Base-by-base conservation (phyloP, 169 alveolate genomes). In the Eimeria maxima region DNA sequence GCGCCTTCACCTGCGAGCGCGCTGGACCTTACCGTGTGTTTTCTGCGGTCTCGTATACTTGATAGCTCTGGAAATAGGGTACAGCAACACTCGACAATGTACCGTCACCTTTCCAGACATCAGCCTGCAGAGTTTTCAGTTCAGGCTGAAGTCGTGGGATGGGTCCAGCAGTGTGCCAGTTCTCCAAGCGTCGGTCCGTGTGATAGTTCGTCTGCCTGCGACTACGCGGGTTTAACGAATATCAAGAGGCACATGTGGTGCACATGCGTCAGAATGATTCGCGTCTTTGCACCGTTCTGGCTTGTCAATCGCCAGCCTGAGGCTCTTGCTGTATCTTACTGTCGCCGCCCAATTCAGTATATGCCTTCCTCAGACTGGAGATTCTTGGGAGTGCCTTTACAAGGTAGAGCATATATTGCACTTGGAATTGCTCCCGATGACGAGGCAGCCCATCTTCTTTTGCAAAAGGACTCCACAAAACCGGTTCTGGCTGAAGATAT, bases 251-350 rank as follows among this genome's bases (percentile, higher is more conserved):
- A 69, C 81, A 94, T 89, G 73, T 94, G 96, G 96, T 42, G 91
- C n/a, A 94, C 96, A 5, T 81, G 86, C 47, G 96, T 94, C 47
- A 33, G 96, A 38, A 84, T 86, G 47, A 47, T 94, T 27, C 93
- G 94, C 7, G 27, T 94, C 7, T 94, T 81, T 42, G 94, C 96
- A n/a, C 96, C 96, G 16, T 94, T 55, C 80, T 73, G 90, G 63
- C 80, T 94, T 44, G 94, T 94, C 78, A 94, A 94, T 45, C 89
- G 96, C 3, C 96, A 94, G 16, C 94, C 96, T 44, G 87, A 88
- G 27, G 88, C 96, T 38, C 89, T 94, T 44, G 60, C 18, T 53
- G 89, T 94, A 5, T 87, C 94, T 38, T 87, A 63, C 63, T 87
- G 94, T 69, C 83, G 74, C 94, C 63, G 83, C 22, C 67, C 94